A percentile compares a stretch with the other conserved stretches of the same genome.
Evolutionary conservation across 108 stramenopile genomes (phyloP).

Genomic region (Phaeodactylum tricornutum): DNA sequence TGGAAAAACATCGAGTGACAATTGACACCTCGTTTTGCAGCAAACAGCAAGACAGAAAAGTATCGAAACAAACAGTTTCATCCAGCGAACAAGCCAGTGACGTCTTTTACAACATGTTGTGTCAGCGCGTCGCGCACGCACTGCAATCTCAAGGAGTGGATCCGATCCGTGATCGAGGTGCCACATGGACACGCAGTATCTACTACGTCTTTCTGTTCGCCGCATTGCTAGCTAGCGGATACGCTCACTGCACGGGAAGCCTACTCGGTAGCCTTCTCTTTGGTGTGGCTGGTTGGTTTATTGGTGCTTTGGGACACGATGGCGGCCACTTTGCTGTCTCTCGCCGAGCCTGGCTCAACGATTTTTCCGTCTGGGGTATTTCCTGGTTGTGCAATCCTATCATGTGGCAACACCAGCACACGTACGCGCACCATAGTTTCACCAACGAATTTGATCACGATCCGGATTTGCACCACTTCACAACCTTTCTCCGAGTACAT

Average conservation of each 20-base stretch:
- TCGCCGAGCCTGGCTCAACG: slow-evolving; percentile 22
- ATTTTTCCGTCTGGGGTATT: slow-evolving; percentile 37
- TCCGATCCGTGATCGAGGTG: slow-evolving; percentile 27
- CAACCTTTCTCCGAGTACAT: slow-evolving; percentile 26
- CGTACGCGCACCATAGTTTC: slow-evolving; percentile 54
- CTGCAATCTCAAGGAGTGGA: slow-evolving; percentile 26
- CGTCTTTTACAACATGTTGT: slow-evolving; percentile 36
- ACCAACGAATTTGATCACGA: slow-evolving; percentile 56
- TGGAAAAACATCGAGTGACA: slow-evolving; percentile 24
- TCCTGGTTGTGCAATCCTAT: slow-evolving; percentile 50
- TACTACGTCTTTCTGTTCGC: slow-evolving; percentile 23
- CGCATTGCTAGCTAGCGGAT: slow-evolving; percentile 8
- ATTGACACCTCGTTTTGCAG: too few relatives aligned
- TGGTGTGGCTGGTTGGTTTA: slow-evolving; percentile 42
- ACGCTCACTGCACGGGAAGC: slow-evolving; percentile 24
- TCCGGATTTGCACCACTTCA: slow-evolving; percentile 65
- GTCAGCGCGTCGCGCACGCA: slow-evolving; percentile 12
- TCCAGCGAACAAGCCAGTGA: too few relatives aligned
- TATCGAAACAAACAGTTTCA: too few relatives aligned
- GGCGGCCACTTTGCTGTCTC: slow-evolving; percentile 50
- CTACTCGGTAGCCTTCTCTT: slow-evolving; percentile 32
- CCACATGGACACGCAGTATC: slow-evolving; percentile 8
- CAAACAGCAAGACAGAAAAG: neutral
- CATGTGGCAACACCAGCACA: slow-evolving; percentile 69
- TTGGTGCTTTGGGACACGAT: slow-evolving; percentile 57